phyloP scores from a whole-genome alignment of 176 grass and related monocot genomes.

The Canna indica region DNA sequence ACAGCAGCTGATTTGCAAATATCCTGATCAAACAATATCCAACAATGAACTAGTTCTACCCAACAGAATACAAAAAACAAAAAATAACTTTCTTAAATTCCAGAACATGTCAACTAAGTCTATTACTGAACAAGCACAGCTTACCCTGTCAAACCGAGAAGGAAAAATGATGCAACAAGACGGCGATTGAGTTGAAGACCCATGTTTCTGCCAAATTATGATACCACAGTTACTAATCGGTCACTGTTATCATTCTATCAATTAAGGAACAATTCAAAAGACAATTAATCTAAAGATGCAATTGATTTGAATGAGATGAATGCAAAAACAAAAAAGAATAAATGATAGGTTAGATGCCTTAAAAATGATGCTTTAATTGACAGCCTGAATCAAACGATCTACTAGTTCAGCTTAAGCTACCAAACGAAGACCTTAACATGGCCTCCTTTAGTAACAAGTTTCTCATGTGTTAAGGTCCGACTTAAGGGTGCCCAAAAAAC shows the following conservation, averaged over 20 bases:
- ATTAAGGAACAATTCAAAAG: not conserved
- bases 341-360: not conserved
- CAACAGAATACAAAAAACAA: too few species aligned
- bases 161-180: constrained; percentile 57
- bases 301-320: not conserved
- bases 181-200: constrained; percentile 32
- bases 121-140: not conserved
- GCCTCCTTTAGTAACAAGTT: not conserved
- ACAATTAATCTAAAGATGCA: not conserved
- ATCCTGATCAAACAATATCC: constrained; percentile 33
- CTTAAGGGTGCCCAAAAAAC: too few species aligned
- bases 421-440: not conserved
- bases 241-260: not conserved
- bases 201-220: constrained; percentile 16
- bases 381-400: too few species aligned
- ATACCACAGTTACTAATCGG: not conserved
- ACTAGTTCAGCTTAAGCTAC: too few species aligned
- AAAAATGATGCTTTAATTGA: not conserved
- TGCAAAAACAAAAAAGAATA: not conserved
- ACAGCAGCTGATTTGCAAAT: constrained; percentile 84
- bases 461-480: too few species aligned
- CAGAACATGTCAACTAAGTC: not conserved
- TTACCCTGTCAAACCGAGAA: constrained; percentile 77
- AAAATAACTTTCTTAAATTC: not conserved
- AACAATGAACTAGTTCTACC: constrained; percentile 1